Evolutionary conservation across 768 basidiomycete species (phyloP), one percentile per base, ranked within the genome.

Genomic region (Boletus subparvulus): DNA sequence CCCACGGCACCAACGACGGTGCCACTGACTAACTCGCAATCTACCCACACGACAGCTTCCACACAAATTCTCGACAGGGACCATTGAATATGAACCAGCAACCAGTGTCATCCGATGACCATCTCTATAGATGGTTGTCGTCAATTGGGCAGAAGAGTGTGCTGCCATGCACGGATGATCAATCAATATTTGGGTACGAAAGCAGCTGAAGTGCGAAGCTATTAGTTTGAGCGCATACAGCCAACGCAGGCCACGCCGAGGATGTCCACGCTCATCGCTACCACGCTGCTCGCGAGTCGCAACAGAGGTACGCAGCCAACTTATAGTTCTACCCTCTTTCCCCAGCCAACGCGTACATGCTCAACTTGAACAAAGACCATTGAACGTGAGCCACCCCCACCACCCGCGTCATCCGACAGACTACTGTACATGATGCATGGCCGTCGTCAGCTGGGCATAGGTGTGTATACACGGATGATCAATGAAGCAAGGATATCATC

Each of bases 101-200:
- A 28, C 48, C 44, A 36, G 47, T 28, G 16, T 50, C 43, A 41
- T 58, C 47, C 47, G 30, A 43, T 40, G 0, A 16, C 47, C 39
- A 35, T 35, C 19, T 17, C 4, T 33, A 3, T n/a, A 32, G 30
- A 26, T 44, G 42, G 47, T 10, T 26, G 41, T 28, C 24, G 45
- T 52, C 51, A 28, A 24, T 17, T 36, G 1, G 33, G 52, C 10
- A 43, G 40, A n/a, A 33, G 35, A 13, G 40, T 21, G 21, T 21
- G 21, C 21, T 58, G 54, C 54, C 49, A 12, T 57, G 56, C 54
- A 58, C 47, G 41, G 9, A 48, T 48, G 17, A 26, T 30, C 47
- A 17, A 46, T 21, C 14, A 17, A 21, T 21, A 21, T 21, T 21
- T 21, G 21, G 21, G n/a, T 36, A 17, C 33, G 6, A 12, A 33